Conservation (phyloP, 2,329 filamentous ascomycete species). For the Diaporthe sp. region DNA sequence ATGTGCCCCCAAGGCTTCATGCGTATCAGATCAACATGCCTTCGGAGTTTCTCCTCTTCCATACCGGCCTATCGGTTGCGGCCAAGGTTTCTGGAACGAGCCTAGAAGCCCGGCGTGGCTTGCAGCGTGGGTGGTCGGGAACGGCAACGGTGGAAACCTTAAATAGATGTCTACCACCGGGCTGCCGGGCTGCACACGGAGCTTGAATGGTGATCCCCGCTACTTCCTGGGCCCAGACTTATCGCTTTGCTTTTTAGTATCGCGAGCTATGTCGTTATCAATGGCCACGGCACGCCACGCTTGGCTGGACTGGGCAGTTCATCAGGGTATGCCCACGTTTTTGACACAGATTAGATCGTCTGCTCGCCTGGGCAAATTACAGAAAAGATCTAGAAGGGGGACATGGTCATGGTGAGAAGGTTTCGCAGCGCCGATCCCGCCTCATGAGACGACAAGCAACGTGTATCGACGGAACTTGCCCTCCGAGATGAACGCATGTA, state of each 20-base stretch:
- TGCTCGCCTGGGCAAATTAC: not conserved
- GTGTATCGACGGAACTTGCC: not conserved
- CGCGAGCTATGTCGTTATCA: not conserved
- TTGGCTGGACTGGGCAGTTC: not conserved
- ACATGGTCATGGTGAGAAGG: not conserved
- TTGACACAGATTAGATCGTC: not conserved
- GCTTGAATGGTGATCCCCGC: not conserved
- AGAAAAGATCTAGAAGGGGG: not conserved
- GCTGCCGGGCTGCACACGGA: not conserved
- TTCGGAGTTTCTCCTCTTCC: not conserved
- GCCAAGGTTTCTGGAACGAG: constrained; percentile 14
- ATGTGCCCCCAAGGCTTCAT: not conserved
- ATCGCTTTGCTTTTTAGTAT: not conserved
- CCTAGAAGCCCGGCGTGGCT: constrained; percentile 5
- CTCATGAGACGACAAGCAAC: not conserved
- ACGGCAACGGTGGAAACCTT: constrained; percentile 6
- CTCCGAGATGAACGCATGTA: not conserved
- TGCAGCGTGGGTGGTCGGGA: not conserved
- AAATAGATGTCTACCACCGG: not conserved
- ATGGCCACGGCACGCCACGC: not conserved
- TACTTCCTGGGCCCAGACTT: not conserved
- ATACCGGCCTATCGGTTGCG: not conserved
- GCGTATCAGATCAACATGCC: not conserved
- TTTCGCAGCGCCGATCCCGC: not conserved
- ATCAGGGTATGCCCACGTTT: not conserved